Evolutionary conservation across 768 basidiomycete species (phyloP), one percentile per base, ranked within the genome.

Genomic region (Sutorius australiensis): DNA sequence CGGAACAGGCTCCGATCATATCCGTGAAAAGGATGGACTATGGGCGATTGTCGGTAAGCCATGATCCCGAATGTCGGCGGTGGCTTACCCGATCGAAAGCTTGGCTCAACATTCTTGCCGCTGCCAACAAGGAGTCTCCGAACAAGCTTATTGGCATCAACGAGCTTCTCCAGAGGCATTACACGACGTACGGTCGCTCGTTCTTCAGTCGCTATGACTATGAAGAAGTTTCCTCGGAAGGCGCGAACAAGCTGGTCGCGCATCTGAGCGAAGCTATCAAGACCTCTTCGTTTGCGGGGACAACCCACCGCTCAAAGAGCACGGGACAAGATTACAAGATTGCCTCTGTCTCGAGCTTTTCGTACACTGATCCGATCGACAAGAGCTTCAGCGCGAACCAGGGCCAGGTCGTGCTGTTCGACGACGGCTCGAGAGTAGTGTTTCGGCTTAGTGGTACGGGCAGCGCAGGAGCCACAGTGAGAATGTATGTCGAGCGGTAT

Each of bases 201-300:
- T 98, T 97, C 84, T 99, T 99, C 81, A 95, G 90, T 62, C 88
- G 95, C 56, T 98, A 99, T 72, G 97, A 99, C 74, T 99, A 99
- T 75, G 97, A 99, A 69, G 97, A 98, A 69, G 92, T 97, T 42
- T 80, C 91, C 2, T 92, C 94, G 0, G 89, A 89, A 34, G 92
- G 89, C 31, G 97, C 97, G 41, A 82, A 90, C 63, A 83, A 84
- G 56, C 77, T 99, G 58, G 92, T 98, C 64, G 80, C 78, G 32
- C 77, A 84, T 65, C 74, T 99, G 66, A 83, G 94, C 68, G 72
- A 77, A 10, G 81, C 83, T 34, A 83, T 95, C 70, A 74, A 80
- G 54, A 75, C 79, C 6, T 75, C 80, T 1, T 84, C 83, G 44
- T 85, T 98, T 63, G 77, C 81, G 64, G 79, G 84, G 62, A 83